Conservation (phyloP, 2,329 filamentous ascomycete species). For the Diaporthe nobilis region DNA sequence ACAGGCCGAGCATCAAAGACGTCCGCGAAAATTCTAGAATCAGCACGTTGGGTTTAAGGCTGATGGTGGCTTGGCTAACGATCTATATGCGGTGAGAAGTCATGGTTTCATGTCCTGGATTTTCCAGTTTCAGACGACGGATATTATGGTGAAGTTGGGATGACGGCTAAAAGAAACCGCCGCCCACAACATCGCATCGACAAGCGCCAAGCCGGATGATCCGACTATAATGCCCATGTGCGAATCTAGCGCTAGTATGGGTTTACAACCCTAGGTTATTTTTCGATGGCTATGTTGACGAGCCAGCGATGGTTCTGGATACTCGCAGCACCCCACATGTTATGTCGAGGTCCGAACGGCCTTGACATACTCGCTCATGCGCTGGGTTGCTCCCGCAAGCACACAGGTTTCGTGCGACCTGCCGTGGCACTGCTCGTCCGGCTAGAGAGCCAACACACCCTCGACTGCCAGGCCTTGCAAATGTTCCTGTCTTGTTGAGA, state of each 20-base stretch:
- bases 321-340: not conserved
- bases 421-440: not conserved
- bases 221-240: not conserved
- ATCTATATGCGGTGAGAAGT: slow-evolving; percentile 2
- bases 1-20: not conserved
- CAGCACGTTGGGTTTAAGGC: not conserved
- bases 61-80: not conserved
- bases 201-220: not conserved
- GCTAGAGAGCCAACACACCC: not conserved
- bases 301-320: too few species aligned
- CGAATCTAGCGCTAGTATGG: not conserved
- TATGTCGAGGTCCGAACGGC: not conserved
- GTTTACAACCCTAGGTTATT: not conserved
- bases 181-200: not conserved
- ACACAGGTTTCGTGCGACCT: not conserved
- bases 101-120: slow-evolving; percentile 8
- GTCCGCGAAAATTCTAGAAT: not conserved
- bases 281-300: not conserved
- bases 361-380: not conserved
- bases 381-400: not conserved
- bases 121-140: slow-evolving; percentile 15
- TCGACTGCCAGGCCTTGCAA: not conserved
- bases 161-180: not conserved
- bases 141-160: not conserved
- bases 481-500: not conserved